Percentiles rank a stretch among this genome's conserved stretches.
phyloP scores from a whole-genome alignment of 2,329 filamentous ascomycete genomes.

The Nakataea oryzae region DNA sequence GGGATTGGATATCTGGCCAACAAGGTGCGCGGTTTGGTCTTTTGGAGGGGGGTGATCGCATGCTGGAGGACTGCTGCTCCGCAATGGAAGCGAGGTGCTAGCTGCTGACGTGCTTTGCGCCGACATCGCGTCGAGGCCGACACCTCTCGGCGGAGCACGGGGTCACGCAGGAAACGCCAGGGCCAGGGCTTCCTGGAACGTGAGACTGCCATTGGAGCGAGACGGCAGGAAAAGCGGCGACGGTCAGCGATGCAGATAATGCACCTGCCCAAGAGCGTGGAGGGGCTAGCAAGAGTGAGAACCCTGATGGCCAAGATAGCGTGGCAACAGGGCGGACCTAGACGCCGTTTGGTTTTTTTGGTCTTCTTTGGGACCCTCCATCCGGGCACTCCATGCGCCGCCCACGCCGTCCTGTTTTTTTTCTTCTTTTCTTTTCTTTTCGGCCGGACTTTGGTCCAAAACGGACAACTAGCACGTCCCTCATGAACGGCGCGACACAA shows the following conservation, averaged over 20 bases:
- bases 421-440: no score
- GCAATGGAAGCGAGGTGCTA: background rate
- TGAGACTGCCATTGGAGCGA: no score
- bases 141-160: background rate
- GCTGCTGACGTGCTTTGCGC: background rate
- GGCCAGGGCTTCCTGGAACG: no score
- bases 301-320: constrained; percentile 4
- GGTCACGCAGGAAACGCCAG: no score
- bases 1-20: background rate
- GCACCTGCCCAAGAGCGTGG: no score
- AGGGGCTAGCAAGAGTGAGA: background rate
- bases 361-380: no score
- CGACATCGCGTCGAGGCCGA: background rate
- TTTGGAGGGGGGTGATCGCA: background rate
- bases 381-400: no score
- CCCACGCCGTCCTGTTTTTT: no score
- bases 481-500: background rate
- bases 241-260: no score
- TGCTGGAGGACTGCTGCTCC: background rate
- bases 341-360: no score
- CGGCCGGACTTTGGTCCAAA: background rate
- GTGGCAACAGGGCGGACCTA: background rate
- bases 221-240: no score
- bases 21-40: background rate
- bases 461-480: background rate